phyloP scores from a whole-genome alignment of 345 rosid genomes.

The Excoecaria cochinchinensis region DNA sequence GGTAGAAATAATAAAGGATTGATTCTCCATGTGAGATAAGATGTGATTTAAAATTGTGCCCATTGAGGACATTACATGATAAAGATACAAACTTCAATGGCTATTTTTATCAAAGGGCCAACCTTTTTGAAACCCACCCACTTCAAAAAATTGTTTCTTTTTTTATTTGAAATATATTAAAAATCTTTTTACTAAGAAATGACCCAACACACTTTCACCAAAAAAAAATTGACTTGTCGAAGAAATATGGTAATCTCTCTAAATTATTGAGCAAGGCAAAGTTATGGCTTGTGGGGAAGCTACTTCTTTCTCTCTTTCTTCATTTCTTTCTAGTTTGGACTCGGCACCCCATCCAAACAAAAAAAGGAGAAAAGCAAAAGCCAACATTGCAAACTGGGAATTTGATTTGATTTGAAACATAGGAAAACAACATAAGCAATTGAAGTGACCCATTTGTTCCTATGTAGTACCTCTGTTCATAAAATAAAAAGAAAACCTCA shows the following conservation, averaged over 20 bases:
- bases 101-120: no score
- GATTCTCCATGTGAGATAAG: no score
- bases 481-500: not conserved
- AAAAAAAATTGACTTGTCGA: not conserved
- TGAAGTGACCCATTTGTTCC: conserved; percentile 31
- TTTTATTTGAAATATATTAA: not conserved
- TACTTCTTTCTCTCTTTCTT: conserved; percentile 24
- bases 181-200: conserved; percentile 11
- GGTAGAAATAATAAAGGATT: no score
- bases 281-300: conserved; percentile 24
- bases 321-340: conserved; percentile 8
- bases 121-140: no score
- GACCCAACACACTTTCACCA: conserved; percentile 12
- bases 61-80: no score
- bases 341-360: conserved; percentile 31
- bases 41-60: no score
- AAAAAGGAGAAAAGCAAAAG: not conserved
- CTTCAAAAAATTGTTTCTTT: no score
- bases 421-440: conserved; percentile 19
- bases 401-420: conserved; percentile 23
- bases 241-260: conserved; percentile 3
- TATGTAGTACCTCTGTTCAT: conserved; percentile 22
- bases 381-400: conserved; percentile 37
- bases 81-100: no score
- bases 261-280: conserved; percentile 6